phyloP scores from a whole-genome alignment of 2,329 filamentous ascomycete species.

The Rhynchosporium graminicola region DNA sequence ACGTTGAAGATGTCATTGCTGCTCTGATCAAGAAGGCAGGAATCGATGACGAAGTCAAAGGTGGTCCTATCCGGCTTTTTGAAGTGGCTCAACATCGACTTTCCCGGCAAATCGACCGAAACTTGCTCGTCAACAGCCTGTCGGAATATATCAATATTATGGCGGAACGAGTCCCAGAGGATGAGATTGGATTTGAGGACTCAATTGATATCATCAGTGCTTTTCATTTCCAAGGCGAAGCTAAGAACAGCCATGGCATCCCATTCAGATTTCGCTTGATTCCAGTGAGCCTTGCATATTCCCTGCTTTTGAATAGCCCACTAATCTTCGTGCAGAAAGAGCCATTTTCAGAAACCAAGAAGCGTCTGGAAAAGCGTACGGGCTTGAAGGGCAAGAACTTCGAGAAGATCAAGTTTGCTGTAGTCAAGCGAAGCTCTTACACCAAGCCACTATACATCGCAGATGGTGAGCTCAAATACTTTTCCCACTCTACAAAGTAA shows the following conservation, averaged over 20 bases:
- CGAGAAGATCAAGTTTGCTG: slow-evolving; percentile 95
- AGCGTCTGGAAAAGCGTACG: slow-evolving; percentile 87
- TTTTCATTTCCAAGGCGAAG: slow-evolving; percentile 92
- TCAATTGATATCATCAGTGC: slow-evolving; percentile 69
- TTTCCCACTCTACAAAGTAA: neutral
- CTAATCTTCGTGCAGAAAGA: slow-evolving; percentile 62
- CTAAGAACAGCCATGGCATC: slow-evolving; percentile 78
- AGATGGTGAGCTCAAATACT: slow-evolving; percentile 66
- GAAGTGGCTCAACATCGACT: slow-evolving; percentile 83
- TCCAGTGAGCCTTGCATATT: slow-evolving; percentile 55
- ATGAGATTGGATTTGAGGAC: slow-evolving; percentile 56
- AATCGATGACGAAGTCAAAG: slow-evolving; percentile 70
- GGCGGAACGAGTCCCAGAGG: slow-evolving; percentile 77
- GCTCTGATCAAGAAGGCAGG: slow-evolving; percentile 79
- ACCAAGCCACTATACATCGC: slow-evolving; percentile 79
- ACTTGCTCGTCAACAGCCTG: slow-evolving; percentile 75
- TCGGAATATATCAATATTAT: slow-evolving; percentile 84
- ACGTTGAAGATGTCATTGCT: slow-evolving; percentile 74
- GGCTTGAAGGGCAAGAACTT: slow-evolving; percentile 97
- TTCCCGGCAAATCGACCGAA: slow-evolving; percentile 71
- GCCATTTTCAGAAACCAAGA: slow-evolving; percentile 86
- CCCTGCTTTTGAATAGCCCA: neutral
- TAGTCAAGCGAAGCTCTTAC: slow-evolving; percentile 70
- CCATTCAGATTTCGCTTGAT: slow-evolving; percentile 90
- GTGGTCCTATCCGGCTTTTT: slow-evolving; percentile 74